Percentiles rank a stretch among this genome's conserved stretches.
Conservation (phyloP, 208 protist species). For the Porcisia deanei region DNA sequence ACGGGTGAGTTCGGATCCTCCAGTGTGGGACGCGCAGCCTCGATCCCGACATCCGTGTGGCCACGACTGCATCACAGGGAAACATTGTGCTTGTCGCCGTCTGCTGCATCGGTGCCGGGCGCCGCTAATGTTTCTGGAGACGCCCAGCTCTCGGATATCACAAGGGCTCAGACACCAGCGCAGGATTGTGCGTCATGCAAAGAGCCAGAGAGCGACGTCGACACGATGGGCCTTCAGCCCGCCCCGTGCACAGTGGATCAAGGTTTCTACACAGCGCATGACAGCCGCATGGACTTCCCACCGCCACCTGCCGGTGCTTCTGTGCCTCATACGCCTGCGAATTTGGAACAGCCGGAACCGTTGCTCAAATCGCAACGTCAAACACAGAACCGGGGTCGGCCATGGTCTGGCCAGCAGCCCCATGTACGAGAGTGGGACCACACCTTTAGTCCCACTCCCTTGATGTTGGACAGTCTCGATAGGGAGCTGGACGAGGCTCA, state of each 20-base stretch:
- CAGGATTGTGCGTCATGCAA: not conserved
- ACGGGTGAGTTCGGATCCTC: not conserved
- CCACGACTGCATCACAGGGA: slow-evolving; percentile 1
- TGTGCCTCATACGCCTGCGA: not conserved
- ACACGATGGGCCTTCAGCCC: too few relatives aligned
- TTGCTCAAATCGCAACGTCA: not conserved
- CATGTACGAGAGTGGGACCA: slow-evolving; percentile 5
- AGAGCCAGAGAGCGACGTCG: not conserved
- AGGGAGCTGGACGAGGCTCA: slow-evolving; percentile 1
- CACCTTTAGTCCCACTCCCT: slow-evolving; percentile 2
- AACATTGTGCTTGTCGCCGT: not conserved
- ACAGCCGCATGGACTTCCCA: not conserved
- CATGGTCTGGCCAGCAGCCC: not conserved
- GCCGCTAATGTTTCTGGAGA: not conserved
- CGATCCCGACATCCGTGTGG: slow-evolving; percentile 15
- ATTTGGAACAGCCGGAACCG: not conserved
- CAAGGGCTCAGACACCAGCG: not conserved
- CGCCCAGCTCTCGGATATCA: not conserved
- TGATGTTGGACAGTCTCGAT: slow-evolving; percentile 2
- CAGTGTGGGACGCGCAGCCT: slow-evolving; percentile 12
- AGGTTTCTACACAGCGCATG: slow-evolving; percentile 4
- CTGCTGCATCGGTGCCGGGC: not conserved
- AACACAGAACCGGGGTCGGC: not conserved
- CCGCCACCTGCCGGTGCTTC: not conserved
- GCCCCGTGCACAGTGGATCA: not conserved